phyloP scores from a whole-genome alignment of 257 asterid genomes.

The Linderniella brevidens region DNA sequence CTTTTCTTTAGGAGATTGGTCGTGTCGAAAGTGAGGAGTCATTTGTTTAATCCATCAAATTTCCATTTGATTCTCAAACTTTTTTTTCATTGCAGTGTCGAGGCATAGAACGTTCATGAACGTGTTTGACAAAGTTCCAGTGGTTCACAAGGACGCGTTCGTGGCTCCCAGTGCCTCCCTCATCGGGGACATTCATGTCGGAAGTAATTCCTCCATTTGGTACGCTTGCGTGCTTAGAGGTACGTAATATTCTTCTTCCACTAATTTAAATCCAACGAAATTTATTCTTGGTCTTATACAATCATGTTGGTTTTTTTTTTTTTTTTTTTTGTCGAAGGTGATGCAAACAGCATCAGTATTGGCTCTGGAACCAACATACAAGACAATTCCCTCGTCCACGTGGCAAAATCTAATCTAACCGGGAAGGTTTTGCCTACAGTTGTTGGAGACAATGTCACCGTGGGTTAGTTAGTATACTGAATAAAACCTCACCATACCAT shows the following conservation, averaged over 20 bases:
- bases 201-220: constrained; percentile 72
- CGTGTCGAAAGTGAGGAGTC: background rate
- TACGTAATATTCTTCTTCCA: constrained; percentile 12
- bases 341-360: constrained; percentile 62
- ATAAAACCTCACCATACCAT: constrained; percentile 6
- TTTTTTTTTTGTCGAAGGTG: no score
- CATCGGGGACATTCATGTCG: constrained; percentile 63
- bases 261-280: background rate
- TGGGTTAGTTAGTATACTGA: constrained; percentile 47
- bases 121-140: constrained; percentile 62
- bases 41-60: background rate
- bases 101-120: constrained; percentile 89
- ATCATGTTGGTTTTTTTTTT: no score
- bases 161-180: constrained; percentile 90
- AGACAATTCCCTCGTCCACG: constrained; percentile 88
- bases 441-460: constrained; percentile 78
- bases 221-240: constrained; percentile 92
- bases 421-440: constrained; percentile 80
- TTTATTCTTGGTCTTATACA: no score
- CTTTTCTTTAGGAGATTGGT: background rate
- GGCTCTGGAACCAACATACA: constrained; percentile 93
- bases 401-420: constrained; percentile 75
- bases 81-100: constrained; percentile 32
- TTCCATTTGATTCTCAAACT: no score
- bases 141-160: constrained; percentile 56